These are phyloP conservation scores for Colletotrichum viniferum DNA, from an alignment of 2,329 filamentous ascomycete genomes.

Conservation along the genomic window DNA sequence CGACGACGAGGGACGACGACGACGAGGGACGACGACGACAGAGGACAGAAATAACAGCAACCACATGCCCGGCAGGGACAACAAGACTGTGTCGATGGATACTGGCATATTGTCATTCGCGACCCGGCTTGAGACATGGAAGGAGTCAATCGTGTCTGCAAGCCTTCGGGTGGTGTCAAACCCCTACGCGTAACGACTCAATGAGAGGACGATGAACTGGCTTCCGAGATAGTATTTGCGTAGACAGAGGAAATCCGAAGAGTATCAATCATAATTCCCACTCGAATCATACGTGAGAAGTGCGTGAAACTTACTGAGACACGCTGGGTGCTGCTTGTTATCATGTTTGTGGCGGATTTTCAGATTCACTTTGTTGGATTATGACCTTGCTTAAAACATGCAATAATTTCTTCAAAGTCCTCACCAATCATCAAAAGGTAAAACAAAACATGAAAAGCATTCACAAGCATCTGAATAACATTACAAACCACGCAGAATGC, in stretches of 20 bases:
- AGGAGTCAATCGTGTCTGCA: neutral
- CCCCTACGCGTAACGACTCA: neutral
- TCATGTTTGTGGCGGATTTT: neutral
- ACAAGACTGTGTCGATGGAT: neutral
- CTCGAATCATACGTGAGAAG: neutral
- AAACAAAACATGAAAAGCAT: neutral
- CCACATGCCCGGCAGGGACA: neutral
- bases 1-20: neutral
- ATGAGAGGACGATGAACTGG: neutral
- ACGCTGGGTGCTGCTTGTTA: accelerated
- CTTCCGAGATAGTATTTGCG: neutral
- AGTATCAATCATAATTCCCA: neutral
- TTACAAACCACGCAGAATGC: neutral
- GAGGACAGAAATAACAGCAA: neutral
- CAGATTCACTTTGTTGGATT: neutral
- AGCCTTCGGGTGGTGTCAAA: neutral
- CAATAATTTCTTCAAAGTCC: neutral
- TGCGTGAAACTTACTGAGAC: accelerated
- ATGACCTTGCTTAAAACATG: neutral
- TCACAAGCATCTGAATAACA: neutral
- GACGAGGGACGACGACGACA: no score
- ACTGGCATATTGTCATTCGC: neutral
- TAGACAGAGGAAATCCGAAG: neutral
- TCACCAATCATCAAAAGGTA: neutral
- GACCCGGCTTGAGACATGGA: neutral